Conservation (phyloP, 176 grass and related monocot species). For the Phyllostachys edulis region DNA sequence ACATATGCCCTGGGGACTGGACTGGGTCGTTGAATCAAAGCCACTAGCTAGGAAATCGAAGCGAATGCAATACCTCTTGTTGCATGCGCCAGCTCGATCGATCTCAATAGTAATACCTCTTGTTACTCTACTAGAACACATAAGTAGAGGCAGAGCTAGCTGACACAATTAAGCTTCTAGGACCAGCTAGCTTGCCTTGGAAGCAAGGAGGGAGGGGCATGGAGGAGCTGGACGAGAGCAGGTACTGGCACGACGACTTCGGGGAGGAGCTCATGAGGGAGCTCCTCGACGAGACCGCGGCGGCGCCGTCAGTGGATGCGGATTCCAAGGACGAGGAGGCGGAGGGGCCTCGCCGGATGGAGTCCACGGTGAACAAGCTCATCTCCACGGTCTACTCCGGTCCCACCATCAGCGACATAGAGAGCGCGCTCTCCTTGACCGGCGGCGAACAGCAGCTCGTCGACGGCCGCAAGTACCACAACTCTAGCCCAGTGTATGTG, state of each 20-base stretch:
- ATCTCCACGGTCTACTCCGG: slow-evolving; percentile 92
- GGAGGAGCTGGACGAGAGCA: slow-evolving; percentile 38
- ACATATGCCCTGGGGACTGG: no score
- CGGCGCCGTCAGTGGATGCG: neutral
- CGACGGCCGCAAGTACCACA: slow-evolving; percentile 21
- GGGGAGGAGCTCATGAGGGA: no score
- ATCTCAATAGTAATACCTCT: no score
- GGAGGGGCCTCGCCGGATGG: slow-evolving; percentile 9
- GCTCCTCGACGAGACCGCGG: slow-evolving; percentile 31
- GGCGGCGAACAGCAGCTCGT: slow-evolving; percentile 12
- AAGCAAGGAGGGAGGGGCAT: slow-evolving; percentile 23
- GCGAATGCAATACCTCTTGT: no score
- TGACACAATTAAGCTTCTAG: no score
- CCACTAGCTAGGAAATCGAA: no score
- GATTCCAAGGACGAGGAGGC: neutral
- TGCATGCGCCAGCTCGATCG: no score
- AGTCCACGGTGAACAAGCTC: slow-evolving; percentile 82
- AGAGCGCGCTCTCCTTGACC: slow-evolving; percentile 71
- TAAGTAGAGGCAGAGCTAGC: no score
- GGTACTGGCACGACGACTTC: slow-evolving; percentile 42
- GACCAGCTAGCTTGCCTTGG: no score
- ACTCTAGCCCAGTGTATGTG: slow-evolving; percentile 43
- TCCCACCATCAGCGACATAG: slow-evolving; percentile 79
- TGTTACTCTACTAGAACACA: no score
- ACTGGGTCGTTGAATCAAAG: no score